Evolutionary conservation across 83 land plant species (phyloP).

Genomic region (Thuja plicata): DNA sequence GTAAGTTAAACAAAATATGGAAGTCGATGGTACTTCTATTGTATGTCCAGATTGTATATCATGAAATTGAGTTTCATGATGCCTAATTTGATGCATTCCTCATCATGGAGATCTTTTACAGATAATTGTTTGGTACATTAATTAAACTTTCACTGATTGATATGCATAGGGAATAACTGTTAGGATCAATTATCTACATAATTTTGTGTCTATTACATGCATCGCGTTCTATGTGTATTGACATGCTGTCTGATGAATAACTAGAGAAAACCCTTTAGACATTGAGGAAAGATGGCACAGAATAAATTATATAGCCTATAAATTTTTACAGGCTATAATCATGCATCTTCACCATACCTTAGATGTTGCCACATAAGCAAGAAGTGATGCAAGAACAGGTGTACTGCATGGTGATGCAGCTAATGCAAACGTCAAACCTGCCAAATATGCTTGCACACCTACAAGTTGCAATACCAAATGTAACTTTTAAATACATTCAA

Average conservation of each 20-base stretch:
- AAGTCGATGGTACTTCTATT: not conserved
- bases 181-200: not conserved
- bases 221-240: not conserved
- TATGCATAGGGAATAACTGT: not conserved
- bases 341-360: conserved; percentile 44
- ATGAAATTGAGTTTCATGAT: not conserved
- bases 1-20: not conserved
- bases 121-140: not conserved
- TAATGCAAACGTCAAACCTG: conserved; percentile 97
- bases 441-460: conserved; percentile 99
- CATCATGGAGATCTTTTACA: not conserved
- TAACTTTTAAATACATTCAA: not conserved
- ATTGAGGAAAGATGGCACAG: not conserved
- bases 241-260: not conserved
- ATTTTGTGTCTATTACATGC: not conserved
- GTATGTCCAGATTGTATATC: not conserved
- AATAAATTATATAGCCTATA: not conserved
- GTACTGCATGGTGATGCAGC: conserved; percentile 99
- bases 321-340: not conserved
- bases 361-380: conserved; percentile 94
- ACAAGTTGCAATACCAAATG: conserved; percentile 8
- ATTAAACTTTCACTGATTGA: not conserved
- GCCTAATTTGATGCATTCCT: not conserved
- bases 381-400: conserved; percentile 92
- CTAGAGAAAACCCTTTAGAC: not conserved